Conservation (phyloP, 139 green algal genomes). For the Chlamydomonas incerta region DNA sequence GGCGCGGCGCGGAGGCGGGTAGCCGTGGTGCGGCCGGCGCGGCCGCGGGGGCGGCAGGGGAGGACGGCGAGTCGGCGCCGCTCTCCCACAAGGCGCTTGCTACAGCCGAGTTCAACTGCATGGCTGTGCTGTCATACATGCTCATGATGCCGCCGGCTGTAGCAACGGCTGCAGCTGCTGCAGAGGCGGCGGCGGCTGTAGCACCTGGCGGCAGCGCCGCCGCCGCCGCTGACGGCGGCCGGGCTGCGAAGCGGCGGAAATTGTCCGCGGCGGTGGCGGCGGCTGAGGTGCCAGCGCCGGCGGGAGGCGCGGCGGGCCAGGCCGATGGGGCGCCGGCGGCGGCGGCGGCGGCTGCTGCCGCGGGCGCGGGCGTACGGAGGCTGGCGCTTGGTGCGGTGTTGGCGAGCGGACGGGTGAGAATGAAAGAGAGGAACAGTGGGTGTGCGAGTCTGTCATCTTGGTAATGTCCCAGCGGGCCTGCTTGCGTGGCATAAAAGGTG, state of each 20-base stretch:
- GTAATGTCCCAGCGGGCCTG: too few relatives aligned
- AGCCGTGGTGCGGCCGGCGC: background rate
- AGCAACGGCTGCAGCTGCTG: too few relatives aligned
- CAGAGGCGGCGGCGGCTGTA: too few relatives aligned
- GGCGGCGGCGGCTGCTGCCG: background rate
- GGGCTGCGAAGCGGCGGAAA: conserved; percentile 10
- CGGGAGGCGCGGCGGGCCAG: background rate
- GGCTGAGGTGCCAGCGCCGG: too few relatives aligned
- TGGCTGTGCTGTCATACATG: conserved; percentile 36
- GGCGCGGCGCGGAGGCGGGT: background rate
- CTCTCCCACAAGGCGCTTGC: background rate
- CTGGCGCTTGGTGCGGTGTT: background rate
- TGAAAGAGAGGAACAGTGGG: too few relatives aligned
- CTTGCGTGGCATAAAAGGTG: too few relatives aligned
- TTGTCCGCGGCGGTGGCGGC: background rate
- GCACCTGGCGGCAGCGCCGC: background rate
- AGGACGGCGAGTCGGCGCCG: background rate
- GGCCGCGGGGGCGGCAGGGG: background rate
- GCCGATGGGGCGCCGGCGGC: background rate
- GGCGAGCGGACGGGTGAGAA: background rate
- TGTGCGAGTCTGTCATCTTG: too few relatives aligned
- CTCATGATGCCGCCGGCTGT: conserved; percentile 2
- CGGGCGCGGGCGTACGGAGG: background rate
- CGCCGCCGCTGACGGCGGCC: background rate
- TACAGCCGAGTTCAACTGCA: conserved; percentile 39